phyloP scores from a whole-genome alignment of 202 grass and related monocot genomes.

The Brachypodium distachyon region DNA sequence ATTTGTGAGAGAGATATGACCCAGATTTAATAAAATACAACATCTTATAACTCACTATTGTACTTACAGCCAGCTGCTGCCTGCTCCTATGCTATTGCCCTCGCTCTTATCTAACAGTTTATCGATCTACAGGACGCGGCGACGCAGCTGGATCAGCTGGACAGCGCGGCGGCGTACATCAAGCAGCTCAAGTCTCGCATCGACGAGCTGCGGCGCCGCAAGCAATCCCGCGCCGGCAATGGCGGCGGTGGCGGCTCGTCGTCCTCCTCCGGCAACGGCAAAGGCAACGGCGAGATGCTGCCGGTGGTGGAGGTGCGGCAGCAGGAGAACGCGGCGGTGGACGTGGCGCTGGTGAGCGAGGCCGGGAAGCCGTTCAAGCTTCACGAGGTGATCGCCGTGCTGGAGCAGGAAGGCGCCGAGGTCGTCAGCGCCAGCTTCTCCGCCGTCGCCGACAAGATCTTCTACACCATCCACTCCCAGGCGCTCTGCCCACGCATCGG shows the following conservation, averaged over 20 bases:
- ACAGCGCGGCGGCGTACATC: constrained; percentile 61
- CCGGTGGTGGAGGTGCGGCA: constrained; percentile 53
- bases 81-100: not conserved
- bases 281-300: not conserved
- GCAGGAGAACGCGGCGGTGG: constrained; percentile 34
- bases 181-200: constrained; percentile 38
- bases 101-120: not conserved
- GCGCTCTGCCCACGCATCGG: constrained; percentile 40
- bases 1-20: no score
- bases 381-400: constrained; percentile 59
- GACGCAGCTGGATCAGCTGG: constrained; percentile 63
- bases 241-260: not conserved
- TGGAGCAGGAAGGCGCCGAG: constrained; percentile 76
- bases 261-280: not conserved
- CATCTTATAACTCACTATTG: no score
- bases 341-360: constrained; percentile 49
- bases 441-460: constrained; percentile 47
- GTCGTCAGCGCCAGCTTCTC: constrained; percentile 71
- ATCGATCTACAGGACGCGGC: constrained; percentile 12
- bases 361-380: constrained; percentile 36
- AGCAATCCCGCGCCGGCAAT: not conserved
- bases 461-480: constrained; percentile 72
- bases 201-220: constrained; percentile 30
- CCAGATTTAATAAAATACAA: no score
- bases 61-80: no score